Conservation (phyloP, 495 filamentous ascomycete genomes). For the Penicillium canariense region DNA sequence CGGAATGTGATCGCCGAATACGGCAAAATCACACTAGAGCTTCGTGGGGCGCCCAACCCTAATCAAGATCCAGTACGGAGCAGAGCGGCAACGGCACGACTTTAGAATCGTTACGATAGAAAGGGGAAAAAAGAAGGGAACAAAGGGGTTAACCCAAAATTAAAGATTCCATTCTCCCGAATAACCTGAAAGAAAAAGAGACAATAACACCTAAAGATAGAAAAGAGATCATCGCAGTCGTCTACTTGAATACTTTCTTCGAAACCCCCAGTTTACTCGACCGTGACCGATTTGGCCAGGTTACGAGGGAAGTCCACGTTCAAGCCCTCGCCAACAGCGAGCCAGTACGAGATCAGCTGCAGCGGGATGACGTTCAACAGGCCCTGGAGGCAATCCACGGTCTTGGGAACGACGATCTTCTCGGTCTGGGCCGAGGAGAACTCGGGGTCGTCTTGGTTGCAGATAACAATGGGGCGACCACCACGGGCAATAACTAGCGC, state of each 20-base stretch:
- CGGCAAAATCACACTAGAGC: constrained; percentile 13
- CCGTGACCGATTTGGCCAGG: constrained; percentile 97
- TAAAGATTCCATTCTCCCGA: constrained; percentile 22
- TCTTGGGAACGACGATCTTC: constrained; percentile 96
- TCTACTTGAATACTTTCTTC: constrained; percentile 19
- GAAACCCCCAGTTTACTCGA: constrained; percentile 64
- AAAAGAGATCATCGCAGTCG: constrained; percentile 30
- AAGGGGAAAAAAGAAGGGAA: neutral
- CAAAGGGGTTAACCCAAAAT: no score
- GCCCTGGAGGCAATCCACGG: constrained; percentile 92
- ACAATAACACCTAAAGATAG: constrained; percentile 26
- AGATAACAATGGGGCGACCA: constrained; percentile 96
- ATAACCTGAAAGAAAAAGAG: constrained; percentile 13
- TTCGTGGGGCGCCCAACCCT: neutral
- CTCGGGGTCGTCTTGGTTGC: constrained; percentile 86
- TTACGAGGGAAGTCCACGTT: constrained; percentile 98
- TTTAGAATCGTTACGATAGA: neutral
- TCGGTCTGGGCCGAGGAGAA: constrained; percentile 83
- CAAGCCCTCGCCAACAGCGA: constrained; percentile 90
- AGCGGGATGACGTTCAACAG: constrained; percentile 96
- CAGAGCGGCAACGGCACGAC: neutral
- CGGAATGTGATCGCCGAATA: constrained; percentile 23
- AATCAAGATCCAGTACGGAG: neutral
- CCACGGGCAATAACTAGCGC: constrained; percentile 79
- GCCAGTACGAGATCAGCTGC: constrained; percentile 97